Base-by-base conservation (phyloP, 768 basidiomycete species). In the Rhizopogon vinicolor region DNA sequence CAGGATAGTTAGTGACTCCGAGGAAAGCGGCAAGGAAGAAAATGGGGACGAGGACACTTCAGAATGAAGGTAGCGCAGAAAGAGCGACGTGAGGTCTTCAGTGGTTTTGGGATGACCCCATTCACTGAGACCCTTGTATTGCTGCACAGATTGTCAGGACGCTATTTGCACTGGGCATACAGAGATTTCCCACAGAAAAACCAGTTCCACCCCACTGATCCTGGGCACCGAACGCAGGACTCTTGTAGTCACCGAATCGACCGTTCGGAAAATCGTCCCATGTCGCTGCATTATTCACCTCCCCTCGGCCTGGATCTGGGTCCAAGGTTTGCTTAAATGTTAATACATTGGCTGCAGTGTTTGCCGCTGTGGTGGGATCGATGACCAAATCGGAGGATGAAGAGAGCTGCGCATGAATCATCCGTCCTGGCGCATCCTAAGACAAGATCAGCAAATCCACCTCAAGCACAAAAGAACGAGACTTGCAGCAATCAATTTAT, bases 231-330 rank as follows among this genome's bases (percentile, higher is more conserved):
- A 89, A 99, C 1, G 97, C 97, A 19, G 97, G 97, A 74, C 93
- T 96, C 65, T 97, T 91, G 67, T 89, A 91, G 69, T 98, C 97
- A 58, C 97, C 97, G 69, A 98, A 98, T 9, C 97, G 87, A 37
- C 97, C 97, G 67, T 99, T 99, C 7, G 97, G 97, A 68, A 98
- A 98, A 65, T 99, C 97, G 63, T 93, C 91, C 91, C 91, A 93
- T 18, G 83, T 84, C 1, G 86, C 80, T 0, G 88, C 88, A 59
- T 87, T 81, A 63, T 87, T 91, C 7, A 87, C 73, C 59, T 91
- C 90, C 6, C 88, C 89, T 43, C 82, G 79, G 28, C 87, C 85
- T 5, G 75, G 81, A 58, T 89, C 87, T 1, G 65, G 68, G 8
- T 85, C 80, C 3, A 74, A 70, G 8, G 71, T 56, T n/a, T 82